Conservation (phyloP, 768 basidiomycete genomes). For the Rhizopogon rudus region DNA sequence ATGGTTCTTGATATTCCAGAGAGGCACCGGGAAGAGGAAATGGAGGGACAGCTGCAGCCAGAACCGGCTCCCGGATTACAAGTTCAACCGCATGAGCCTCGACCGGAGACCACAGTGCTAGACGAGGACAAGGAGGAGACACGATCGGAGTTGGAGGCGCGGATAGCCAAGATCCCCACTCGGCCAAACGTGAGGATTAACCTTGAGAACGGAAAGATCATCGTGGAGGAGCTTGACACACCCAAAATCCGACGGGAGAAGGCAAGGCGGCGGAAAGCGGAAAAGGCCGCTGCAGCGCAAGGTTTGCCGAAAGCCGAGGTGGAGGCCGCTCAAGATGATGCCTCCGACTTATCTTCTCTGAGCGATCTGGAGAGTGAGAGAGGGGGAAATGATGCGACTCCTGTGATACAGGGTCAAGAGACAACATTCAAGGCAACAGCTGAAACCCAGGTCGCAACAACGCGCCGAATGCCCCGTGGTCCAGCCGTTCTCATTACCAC, state of each 20-base stretch:
- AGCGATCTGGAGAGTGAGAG: slow-evolving; percentile 38
- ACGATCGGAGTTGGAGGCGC: slow-evolving; percentile 18
- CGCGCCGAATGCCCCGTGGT: slow-evolving; percentile 5
- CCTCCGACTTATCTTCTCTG: slow-evolving; percentile 41
- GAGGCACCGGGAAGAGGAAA: neutral
- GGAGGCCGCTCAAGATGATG: slow-evolving; percentile 17
- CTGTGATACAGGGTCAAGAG: slow-evolving; percentile 1
- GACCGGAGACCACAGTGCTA: neutral
- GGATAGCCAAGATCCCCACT: slow-evolving; percentile 20
- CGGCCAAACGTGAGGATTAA: slow-evolving; percentile 26
- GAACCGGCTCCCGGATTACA: slow-evolving; percentile 1
- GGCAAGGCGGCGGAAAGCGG: slow-evolving; percentile 40
- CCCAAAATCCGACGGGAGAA: slow-evolving; percentile 63
- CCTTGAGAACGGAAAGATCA: slow-evolving; percentile 43
- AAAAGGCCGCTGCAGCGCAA: slow-evolving; percentile 17
- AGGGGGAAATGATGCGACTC: slow-evolving; percentile 9
- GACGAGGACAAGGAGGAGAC: slow-evolving; percentile 6
- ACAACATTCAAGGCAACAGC: slow-evolving; percentile 7
- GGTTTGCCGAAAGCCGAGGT: neutral
- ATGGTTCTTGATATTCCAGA: slow-evolving; percentile 12
- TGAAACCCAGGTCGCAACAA: neutral
- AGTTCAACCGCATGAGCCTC: neutral
- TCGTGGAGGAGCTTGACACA: slow-evolving; percentile 71
- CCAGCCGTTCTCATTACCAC: neutral
- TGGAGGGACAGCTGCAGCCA: neutral